Conservation (phyloP, 23 red algal genomes). For the Gracilaria gracilis region DNA sequence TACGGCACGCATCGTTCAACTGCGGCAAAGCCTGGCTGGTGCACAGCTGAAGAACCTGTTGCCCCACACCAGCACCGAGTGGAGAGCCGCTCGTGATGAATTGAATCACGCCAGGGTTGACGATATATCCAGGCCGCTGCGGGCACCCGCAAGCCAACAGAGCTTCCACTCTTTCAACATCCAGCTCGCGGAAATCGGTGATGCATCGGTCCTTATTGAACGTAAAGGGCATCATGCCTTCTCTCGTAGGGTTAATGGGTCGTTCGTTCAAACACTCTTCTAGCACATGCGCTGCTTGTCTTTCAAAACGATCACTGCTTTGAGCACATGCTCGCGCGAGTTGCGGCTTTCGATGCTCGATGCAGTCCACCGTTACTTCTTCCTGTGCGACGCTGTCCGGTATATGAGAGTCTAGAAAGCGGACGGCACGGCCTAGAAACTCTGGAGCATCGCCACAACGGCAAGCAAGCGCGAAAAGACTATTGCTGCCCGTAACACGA, state of each 20-base stretch:
- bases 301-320: background rate
- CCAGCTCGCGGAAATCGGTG: conserved; percentile 43
- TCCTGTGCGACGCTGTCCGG: conserved; percentile 41
- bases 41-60: conserved; percentile 12
- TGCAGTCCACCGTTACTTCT: conserved; percentile 41
- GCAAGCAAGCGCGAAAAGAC: conserved; percentile 48
- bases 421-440: conserved; percentile 21
- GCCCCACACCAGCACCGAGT: conserved; percentile 31
- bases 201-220: conserved; percentile 7
- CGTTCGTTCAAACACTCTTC: conserved; percentile 21
- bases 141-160: conserved; percentile 40
- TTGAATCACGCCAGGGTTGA: conserved; percentile 49
- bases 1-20: conserved; percentile 20
- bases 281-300: conserved; percentile 31
- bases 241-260: conserved; percentile 33
- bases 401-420: conserved; percentile 31
- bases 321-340: conserved; percentile 22
- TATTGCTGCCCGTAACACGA: conserved; percentile 47
- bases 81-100: conserved; percentile 46
- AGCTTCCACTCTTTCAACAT: conserved; percentile 36
- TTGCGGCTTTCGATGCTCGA: conserved; percentile 11
- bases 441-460: conserved; percentile 26
- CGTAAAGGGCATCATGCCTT: conserved; percentile 17
- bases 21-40: conserved; percentile 3
- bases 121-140: conserved; percentile 33